These are phyloP conservation scores for Peronosclerospora sorghi DNA, from an alignment of 352 stramenopile species.

Conservation along the genomic window DNA sequence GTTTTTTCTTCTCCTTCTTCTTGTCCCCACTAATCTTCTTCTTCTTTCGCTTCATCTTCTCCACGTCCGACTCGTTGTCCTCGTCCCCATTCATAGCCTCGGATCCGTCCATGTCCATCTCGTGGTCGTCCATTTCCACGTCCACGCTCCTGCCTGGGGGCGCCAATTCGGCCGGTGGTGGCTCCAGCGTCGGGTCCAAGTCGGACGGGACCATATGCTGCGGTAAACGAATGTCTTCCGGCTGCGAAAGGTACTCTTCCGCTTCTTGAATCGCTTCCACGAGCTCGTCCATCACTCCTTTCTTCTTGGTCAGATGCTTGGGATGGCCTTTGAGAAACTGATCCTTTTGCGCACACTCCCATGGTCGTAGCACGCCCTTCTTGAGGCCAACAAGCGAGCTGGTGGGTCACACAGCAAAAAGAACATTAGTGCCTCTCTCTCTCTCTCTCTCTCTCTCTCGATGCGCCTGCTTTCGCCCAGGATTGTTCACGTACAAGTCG, in stretches of 20 bases:
- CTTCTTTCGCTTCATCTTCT: conserved; percentile 23
- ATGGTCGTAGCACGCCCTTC: conserved; percentile 52
- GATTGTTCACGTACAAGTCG: conserved; percentile 50
- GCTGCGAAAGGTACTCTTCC: conserved; percentile 68
- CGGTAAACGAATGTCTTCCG: conserved; percentile 62
- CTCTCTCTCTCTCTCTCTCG: too few species aligned
- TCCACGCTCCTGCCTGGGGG: conserved; percentile 18
- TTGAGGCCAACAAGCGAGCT: conserved; percentile 52
- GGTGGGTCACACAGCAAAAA: not conserved
- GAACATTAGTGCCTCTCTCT: not conserved
- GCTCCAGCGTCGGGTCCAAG: conserved; percentile 59
- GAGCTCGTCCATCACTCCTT: conserved; percentile 34
- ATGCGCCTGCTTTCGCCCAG: too few species aligned
- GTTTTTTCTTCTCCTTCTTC: conserved; percentile 11
- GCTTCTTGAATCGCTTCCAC: conserved; percentile 45
- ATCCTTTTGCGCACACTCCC: conserved; percentile 65
- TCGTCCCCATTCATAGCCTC: conserved; percentile 15
- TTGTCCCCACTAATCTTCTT: conserved; percentile 31
- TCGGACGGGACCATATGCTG: conserved; percentile 76
- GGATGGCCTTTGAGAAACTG: conserved; percentile 57
- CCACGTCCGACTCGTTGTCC: conserved; percentile 6
- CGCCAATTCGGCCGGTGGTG: conserved; percentile 31
- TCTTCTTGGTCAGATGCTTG: conserved; percentile 64
- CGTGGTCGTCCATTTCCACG: conserved; percentile 15
- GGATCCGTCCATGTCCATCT: conserved; percentile 19